Evolutionary conservation across 2,329 filamentous ascomycete genomes (phyloP), one percentile per base, ranked within the genome.

Genomic region (Neurospora sp.): DNA sequence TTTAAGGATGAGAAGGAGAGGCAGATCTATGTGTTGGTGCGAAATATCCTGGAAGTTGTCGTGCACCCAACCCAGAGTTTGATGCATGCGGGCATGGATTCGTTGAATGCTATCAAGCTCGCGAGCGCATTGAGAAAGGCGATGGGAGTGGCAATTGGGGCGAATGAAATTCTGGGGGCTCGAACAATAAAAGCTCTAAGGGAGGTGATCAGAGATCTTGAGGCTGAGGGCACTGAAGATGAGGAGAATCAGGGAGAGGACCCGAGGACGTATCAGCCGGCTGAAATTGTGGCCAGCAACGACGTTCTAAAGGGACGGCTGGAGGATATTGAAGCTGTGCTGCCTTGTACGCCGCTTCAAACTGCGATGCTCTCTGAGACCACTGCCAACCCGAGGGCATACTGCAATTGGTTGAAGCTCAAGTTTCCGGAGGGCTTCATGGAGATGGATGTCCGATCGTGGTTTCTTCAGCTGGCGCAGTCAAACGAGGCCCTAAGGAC

Each of bases 341-440:
- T 86, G 19, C 84, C 85, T 4, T 96, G 92, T 77, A 94, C 89
- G 4, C 85, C 89, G 15, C 82, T 96, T 10, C 94, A 97, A 75
- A 81, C 85, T 19, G 89, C 92, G 1, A 96, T 97, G 92, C 83
- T 97, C 17, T 83, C 87, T 0, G 92, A 97, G 80, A 94, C 92
- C 0, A 79, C 83, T 2, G 83, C 81, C 19, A 82, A 89, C 71
- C 73, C 83, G 1, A 80, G 79, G 66, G 84, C 89, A 8, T 97
- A 97, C 77, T 91, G 90, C 80, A 97, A 97, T 74, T 89, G 89
- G 82, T 81, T 96, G 11, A 86, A 91, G 74, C 77, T 96, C 1
- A 81, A 86, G n/a, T 80, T 91, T 11, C 77, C 83, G 0, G 65
- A 77, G 0, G 71, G 75, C 0, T 75, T 82, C 39, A 74, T 76